Conservation (phyloP, 768 basidiomycete genomes). For the Tulasnella sp. region DNA sequence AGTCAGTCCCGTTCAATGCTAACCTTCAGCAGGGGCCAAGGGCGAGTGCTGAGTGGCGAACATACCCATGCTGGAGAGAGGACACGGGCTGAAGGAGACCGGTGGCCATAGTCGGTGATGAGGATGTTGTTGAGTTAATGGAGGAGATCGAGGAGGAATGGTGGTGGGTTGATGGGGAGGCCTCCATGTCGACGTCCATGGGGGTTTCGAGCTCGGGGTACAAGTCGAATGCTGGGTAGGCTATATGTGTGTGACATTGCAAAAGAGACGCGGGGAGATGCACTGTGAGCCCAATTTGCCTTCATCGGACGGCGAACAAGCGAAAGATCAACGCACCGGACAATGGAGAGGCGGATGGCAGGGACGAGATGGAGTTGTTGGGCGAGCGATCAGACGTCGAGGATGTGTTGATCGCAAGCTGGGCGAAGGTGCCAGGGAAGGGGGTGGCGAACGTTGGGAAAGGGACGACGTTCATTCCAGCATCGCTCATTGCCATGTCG, state of each 20-base stretch:
- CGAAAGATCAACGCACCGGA: conserved; percentile 17
- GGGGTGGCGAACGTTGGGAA: conserved; percentile 56
- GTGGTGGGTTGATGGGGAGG: conserved; percentile 46
- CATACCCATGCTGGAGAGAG: conserved; percentile 31
- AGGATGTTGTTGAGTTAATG: background rate
- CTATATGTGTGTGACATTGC: conserved; percentile 6
- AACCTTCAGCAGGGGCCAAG: background rate
- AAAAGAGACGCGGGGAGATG: conserved; percentile 20
- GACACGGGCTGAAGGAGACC: conserved; percentile 27
- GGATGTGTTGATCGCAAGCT: conserved; percentile 57
- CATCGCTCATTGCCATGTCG: conserved; percentile 65
- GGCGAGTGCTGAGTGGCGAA: background rate
- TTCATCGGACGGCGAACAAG: background rate
- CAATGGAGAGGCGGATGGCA: conserved; percentile 17
- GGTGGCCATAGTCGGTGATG: background rate
- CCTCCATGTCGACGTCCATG: conserved; percentile 54
- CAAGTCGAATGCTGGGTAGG: conserved; percentile 62
- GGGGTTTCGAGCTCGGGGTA: conserved; percentile 58
- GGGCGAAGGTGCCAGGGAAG: conserved; percentile 65
- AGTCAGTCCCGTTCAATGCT: background rate
- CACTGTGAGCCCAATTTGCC: conserved; percentile 25
- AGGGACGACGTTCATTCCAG: conserved; percentile 54
- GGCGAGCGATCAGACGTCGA: conserved; percentile 37
- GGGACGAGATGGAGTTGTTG: conserved; percentile 29
- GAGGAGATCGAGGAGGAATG: background rate